Percentiles rank a stretch among this genome's conserved stretches.
Evolutionary conservation across 768 basidiomycete genomes (phyloP).

Genomic region (Suillus subluteus): DNA sequence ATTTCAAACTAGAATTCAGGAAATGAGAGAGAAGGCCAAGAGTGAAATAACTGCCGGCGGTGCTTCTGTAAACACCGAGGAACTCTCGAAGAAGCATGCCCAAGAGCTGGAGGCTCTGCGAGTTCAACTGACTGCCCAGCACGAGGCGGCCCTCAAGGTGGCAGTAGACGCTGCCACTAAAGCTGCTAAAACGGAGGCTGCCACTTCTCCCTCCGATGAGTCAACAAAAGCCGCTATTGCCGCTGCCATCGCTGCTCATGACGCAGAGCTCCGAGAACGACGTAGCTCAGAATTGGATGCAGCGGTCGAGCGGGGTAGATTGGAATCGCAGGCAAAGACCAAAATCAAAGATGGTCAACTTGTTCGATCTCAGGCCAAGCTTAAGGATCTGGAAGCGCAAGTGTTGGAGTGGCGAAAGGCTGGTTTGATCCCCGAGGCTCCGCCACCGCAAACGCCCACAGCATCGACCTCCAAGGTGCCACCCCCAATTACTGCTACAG

Average conservation of each 20-base stretch:
- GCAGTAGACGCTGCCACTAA: conserved; percentile 54
- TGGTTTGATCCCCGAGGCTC: conserved; percentile 47
- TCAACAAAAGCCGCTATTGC: conserved; percentile 51
- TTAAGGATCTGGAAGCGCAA: conserved; percentile 72
- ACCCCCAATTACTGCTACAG: conserved; percentile 17
- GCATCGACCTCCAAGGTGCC: conserved; percentile 13
- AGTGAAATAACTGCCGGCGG: conserved; percentile 41
- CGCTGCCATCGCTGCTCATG: conserved; percentile 51
- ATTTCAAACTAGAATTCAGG: conserved; percentile 56
- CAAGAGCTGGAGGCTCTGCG: conserved; percentile 63
- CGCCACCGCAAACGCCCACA: conserved; percentile 27
- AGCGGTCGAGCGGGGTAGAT: conserved; percentile 71
- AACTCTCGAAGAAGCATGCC: conserved; percentile 54
- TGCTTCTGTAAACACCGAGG: conserved; percentile 36
- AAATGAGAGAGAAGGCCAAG: conserved; percentile 56
- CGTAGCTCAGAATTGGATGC: conserved; percentile 61
- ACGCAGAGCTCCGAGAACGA: conserved; percentile 48
- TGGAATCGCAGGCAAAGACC: conserved; percentile 60
- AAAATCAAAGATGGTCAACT: conserved; percentile 76
- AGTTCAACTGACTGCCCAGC: conserved; percentile 52
- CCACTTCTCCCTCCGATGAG: conserved; percentile 32
- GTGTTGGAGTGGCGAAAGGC: conserved; percentile 59
- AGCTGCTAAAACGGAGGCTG: conserved; percentile 39
- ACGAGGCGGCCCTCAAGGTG: conserved; percentile 55
- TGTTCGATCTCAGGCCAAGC: conserved; percentile 56